Conservation (phyloP, 108 stramenopile genomes). For the Poteriospumella lacustris region DNA sequence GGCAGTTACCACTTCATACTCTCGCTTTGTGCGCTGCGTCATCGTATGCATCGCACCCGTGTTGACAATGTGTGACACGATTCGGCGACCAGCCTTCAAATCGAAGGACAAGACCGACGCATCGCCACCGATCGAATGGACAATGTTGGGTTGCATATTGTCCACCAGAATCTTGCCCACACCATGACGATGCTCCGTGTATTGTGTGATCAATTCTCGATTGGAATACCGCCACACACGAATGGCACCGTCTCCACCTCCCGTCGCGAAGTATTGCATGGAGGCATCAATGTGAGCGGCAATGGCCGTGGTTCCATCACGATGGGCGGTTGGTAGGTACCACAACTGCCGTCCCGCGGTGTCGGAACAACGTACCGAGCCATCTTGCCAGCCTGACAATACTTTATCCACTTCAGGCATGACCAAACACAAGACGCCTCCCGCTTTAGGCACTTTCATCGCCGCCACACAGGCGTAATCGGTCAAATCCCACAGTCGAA, state of each 20-base stretch:
- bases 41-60: slow-evolving; percentile 42
- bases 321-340: slow-evolving; percentile 48
- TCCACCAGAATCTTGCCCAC: slow-evolving; percentile 42
- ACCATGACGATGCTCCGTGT: slow-evolving; percentile 44
- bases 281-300: slow-evolving; percentile 24
- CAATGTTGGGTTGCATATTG: slow-evolving; percentile 31
- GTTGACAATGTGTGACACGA: slow-evolving; percentile 32
- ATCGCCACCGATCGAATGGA: slow-evolving; percentile 47
- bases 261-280: slow-evolving; percentile 42
- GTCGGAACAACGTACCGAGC: slow-evolving; percentile 39
- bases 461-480: slow-evolving; percentile 32
- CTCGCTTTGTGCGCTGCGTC: slow-evolving; percentile 47
- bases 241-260: slow-evolving; percentile 45
- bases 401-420: slow-evolving; percentile 37
- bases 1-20: slow-evolving; percentile 51
- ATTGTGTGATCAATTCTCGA: slow-evolving; percentile 46
- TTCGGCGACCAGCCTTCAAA: slow-evolving; percentile 42
- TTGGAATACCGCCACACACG: slow-evolving; percentile 51
- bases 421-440: slow-evolving; percentile 30
- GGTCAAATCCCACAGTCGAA: slow-evolving; percentile 51
- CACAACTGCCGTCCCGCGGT: slow-evolving; percentile 38
- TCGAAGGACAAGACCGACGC: slow-evolving; percentile 51
- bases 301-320: slow-evolving; percentile 36
- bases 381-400: slow-evolving; percentile 48
- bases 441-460: neutral